Base-by-base conservation (phyloP, 129 eudicot genomes). In the Arctium minus region DNA sequence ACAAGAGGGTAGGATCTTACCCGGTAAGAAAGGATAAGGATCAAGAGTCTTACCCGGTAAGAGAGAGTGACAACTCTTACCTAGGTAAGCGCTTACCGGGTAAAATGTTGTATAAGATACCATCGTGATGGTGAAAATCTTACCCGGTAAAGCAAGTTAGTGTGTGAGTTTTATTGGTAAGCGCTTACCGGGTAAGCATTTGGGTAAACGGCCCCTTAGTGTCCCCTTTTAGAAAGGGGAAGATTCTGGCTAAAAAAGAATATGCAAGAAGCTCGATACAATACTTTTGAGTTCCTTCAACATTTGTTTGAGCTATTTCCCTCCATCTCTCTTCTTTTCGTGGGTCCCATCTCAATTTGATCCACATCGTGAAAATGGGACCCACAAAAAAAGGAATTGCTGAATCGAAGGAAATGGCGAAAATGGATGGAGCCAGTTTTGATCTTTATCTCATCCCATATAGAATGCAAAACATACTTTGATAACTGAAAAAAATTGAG, bases 141-240 rank as follows among this genome's bases (percentile, higher is more conserved):
- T n/a, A n/a, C n/a, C n/a, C n/a, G n/a, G n/a, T n/a, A n/a, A n/a
- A n/a, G n/a, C n/a, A n/a, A n/a, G n/a, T n/a, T n/a, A n/a, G n/a
- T n/a, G n/a, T n/a, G n/a, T n/a, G n/a, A n/a, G n/a, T n/a, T n/a
- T n/a, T n/a, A n/a, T n/a, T n/a, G n/a, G n/a, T n/a, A n/a, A n/a
- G n/a, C n/a, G n/a, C n/a, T n/a, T n/a, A n/a, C n/a, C n/a, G n/a
- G n/a, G n/a, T n/a, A n/a, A n/a, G n/a, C n/a, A n/a, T n/a, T n/a
- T n/a, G n/a, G n/a, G n/a, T n/a, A n/a, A n/a, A n/a, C n/a, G n/a
- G n/a, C n/a, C n/a, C n/a, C n/a, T n/a, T n/a, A 60, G 68, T 79
- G 35, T 64, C 75, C 69, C 72, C 72, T 84, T 84, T 64, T 11
- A 72, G 40, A 78, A 56, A 53, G 70, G 42, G n/a, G 69, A 78